Base-by-base conservation (phyloP, 2,329 filamentous ascomycete species). In the Plenodomus biglobosus region DNA sequence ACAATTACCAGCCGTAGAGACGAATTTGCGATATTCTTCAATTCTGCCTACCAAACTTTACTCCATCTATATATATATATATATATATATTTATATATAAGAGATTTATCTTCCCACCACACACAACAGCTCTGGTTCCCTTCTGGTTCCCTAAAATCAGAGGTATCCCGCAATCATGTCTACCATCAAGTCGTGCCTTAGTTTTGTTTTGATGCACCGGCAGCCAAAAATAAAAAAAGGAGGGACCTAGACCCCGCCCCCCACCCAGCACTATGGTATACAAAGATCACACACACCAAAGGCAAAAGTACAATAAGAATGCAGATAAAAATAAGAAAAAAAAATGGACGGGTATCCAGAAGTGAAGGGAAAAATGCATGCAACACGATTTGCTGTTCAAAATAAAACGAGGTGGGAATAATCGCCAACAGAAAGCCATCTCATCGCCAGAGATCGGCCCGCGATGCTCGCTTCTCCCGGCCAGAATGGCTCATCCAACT, bases 381-480 rank as follows among this genome's bases (percentile, higher is more conserved):
- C 44, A 44, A 17, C 43, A n/a, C 34, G 37, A n/a, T 19, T 10
- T n/a, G 27, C 27, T 32, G 13, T 15, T 15, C 3, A 11, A 32
- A 40, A 30, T 18, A 15, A 48, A 36, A 22, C 41, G 17, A 16
- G 19, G 19, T 11, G n/a, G n/a, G 24, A 24, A 32, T 15, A 11
- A 3, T 11, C 8, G 3, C 6, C 6, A 32, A 10, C 8, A n/a
- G 27, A 27, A 19, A 34, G 5, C 4, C 19, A 18, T 3, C 17
- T 65, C 46, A 71, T 19, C 68, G 64, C 69, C 69, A 71, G 2
- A 71, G 45, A 52, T 71, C 69, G 10, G 68, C 69, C 44, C 65
- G 53, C 15, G 65, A 69, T 32, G 62, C 64, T 38, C 69, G 53
- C 61, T 66, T 69, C 49, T 70, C 64, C 30, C 65, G 53, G 11